Evolutionary conservation across 176 grass and related monocot species (phyloP).

Genomic region (Cymbopogon citratus): DNA sequence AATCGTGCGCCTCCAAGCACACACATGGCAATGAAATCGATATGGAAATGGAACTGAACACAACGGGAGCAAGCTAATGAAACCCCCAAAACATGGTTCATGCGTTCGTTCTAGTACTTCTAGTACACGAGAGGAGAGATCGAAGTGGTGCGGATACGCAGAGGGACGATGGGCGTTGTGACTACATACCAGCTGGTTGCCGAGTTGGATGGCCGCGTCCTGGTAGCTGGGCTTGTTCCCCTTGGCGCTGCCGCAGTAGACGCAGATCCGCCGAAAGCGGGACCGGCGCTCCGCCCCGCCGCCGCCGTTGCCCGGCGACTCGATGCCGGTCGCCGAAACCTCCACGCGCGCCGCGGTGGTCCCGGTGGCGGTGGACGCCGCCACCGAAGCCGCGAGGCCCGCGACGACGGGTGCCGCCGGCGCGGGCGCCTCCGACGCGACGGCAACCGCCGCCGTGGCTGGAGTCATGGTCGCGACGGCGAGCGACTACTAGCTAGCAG

Average conservation of each 20-base stretch:
- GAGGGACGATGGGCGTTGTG: background rate
- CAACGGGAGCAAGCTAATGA: background rate
- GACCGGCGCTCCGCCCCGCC: slow-evolving; percentile 32
- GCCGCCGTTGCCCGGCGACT: background rate
- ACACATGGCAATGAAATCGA: background rate
- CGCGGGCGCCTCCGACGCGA: background rate
- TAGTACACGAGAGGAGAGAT: background rate
- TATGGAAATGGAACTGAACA: background rate
- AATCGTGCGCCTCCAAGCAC: background rate
- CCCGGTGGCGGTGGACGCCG: background rate
- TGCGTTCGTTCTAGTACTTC: background rate
- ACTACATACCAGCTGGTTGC: slow-evolving; percentile 70
- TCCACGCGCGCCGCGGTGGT: background rate
- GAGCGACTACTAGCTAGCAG: background rate
- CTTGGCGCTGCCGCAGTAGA: slow-evolving; percentile 88
- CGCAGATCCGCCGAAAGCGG: slow-evolving; percentile 85
- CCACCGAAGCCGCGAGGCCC: background rate
- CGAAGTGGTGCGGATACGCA: background rate
- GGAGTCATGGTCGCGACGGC: slow-evolving; percentile 19
- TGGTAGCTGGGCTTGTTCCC: slow-evolving; percentile 79
- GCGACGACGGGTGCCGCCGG: background rate
- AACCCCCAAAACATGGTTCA: background rate
- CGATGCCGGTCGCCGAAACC: background rate
- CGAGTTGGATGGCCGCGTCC: slow-evolving; percentile 78
- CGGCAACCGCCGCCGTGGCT: background rate